Percentiles rank a stretch among this genome's conserved stretches.
Conservation (phyloP, 2,329 filamentous ascomycete genomes). For the Penicillium olsonii region DNA sequence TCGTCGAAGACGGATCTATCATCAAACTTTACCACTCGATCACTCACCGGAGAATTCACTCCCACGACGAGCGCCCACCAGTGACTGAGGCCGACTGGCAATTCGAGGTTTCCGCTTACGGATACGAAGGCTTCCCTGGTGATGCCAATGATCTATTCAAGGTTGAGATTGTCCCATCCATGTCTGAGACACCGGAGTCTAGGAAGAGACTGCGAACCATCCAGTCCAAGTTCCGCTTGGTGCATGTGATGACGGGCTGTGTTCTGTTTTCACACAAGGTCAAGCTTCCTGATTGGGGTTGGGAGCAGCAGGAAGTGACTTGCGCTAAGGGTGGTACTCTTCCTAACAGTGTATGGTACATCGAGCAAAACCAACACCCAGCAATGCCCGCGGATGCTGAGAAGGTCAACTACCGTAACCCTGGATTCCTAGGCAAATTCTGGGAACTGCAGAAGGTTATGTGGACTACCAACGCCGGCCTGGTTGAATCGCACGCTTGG, state of each 20-base stretch:
- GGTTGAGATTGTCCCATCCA: slow-evolving; percentile 87
- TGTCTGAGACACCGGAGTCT: slow-evolving; percentile 75
- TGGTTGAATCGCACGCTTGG: slow-evolving; percentile 97
- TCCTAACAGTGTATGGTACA: slow-evolving; percentile 96
- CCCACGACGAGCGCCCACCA: slow-evolving; percentile 84
- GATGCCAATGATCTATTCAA: slow-evolving; percentile 97
- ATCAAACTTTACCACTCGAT: slow-evolving; percentile 80
- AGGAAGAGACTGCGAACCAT: slow-evolving; percentile 90
- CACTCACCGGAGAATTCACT: slow-evolving; percentile 89
- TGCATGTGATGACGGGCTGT: slow-evolving; percentile 96
- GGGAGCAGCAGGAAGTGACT: slow-evolving; percentile 98
- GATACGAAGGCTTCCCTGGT: slow-evolving; percentile 93
- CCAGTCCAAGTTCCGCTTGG: slow-evolving; percentile 91
- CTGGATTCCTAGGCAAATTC: slow-evolving; percentile 97
- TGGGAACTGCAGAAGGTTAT: slow-evolving; percentile 96
- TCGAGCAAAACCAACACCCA: slow-evolving; percentile 88
- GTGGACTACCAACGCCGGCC: slow-evolving; percentile 97
- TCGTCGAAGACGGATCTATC: slow-evolving; percentile 76
- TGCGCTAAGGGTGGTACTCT: slow-evolving; percentile 88
- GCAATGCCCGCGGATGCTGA: slow-evolving; percentile 73
- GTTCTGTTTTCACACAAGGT: slow-evolving; percentile 98
- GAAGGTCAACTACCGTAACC: slow-evolving; percentile 93
- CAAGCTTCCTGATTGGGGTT: slow-evolving; percentile 97
- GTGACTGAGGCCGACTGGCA: slow-evolving; percentile 91
- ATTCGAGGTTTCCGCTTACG: slow-evolving; percentile 94